Evolutionary conservation across 2,329 filamentous ascomycete species (phyloP).

Genomic region (Penicillium decumbens): DNA sequence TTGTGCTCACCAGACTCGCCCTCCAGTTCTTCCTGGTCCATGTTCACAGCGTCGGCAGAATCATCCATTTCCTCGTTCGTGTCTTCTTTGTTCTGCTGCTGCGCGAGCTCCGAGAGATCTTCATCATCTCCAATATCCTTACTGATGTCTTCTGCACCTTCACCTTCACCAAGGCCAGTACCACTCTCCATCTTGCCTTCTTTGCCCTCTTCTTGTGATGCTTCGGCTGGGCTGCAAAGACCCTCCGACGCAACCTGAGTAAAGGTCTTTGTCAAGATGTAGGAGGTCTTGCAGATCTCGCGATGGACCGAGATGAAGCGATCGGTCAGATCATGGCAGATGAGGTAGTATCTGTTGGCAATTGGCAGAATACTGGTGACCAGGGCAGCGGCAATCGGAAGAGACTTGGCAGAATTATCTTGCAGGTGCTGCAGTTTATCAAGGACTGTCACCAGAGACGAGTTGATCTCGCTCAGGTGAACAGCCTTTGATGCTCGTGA

Average conservation of each 20-base stretch:
- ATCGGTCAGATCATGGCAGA: conserved; percentile 56
- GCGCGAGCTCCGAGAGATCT: conserved; percentile 83
- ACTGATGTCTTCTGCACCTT: conserved; percentile 94
- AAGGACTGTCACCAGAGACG: conserved; percentile 44
- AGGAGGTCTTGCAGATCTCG: conserved; percentile 67
- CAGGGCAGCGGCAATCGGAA: conserved; percentile 52
- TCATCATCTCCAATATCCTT: conserved; percentile 95
- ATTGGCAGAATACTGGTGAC: conserved; percentile 65
- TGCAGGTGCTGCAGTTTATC: conserved; percentile 45
- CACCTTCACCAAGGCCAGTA: conserved; percentile 88
- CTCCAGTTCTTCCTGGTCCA: conserved; percentile 82
- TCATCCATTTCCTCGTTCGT: conserved; percentile 43
- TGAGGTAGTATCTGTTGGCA: conserved; percentile 64
- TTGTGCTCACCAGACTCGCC: conserved; percentile 67
- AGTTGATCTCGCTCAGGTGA: conserved; percentile 54
- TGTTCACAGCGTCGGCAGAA: conserved; percentile 47
- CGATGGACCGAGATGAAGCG: conserved; percentile 63
- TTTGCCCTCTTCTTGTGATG: conserved; percentile 64
- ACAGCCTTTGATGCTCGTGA: conserved; percentile 55
- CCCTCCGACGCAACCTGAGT: conserved; percentile 74
- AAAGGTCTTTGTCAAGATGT: conserved; percentile 71
- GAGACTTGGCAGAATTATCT: conserved; percentile 39
- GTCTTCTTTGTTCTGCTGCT: conserved; percentile 67
- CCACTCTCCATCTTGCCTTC: conserved; percentile 81
- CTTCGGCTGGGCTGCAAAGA: conserved; percentile 86